phyloP scores from a whole-genome alignment of 2,329 filamentous ascomycete species.

The Aureobasidium sp. region DNA sequence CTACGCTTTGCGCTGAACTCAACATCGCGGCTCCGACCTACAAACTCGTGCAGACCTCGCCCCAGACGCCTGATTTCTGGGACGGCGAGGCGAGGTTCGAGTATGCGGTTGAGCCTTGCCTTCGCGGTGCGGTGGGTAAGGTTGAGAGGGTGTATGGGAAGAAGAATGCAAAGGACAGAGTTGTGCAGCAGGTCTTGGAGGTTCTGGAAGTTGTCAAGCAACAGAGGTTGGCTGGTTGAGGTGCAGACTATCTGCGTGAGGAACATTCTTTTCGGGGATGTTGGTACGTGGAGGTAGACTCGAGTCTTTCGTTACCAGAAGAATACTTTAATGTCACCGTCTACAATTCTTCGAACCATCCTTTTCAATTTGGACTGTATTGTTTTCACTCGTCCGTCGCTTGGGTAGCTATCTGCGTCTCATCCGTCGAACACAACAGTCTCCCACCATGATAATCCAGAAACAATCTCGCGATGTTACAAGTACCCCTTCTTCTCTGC shows the following conservation, averaged over 20 bases:
- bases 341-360: too few relatives aligned
- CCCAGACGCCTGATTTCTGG: neutral
- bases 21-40: neutral
- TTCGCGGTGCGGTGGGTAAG: neutral
- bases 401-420: too few relatives aligned
- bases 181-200: neutral
- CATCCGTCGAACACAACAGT: too few relatives aligned
- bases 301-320: too few relatives aligned
- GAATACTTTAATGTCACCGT: too few relatives aligned
- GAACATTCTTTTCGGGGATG: neutral
- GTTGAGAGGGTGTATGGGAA: neutral
- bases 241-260: neutral
- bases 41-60: neutral
- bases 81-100: neutral
- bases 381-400: too few relatives aligned
- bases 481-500: too few relatives aligned
- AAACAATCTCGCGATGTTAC: too few relatives aligned
- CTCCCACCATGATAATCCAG: too few relatives aligned
- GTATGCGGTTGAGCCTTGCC: neutral
- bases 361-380: too few relatives aligned
- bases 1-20: neutral
- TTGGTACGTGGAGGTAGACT: neutral
- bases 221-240: neutral
- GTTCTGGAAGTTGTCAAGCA: neutral
- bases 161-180: slow-evolving; percentile 1